Base-by-base conservation (phyloP, 1,284 basidiomycete species). In the Melampsora americana region DNA sequence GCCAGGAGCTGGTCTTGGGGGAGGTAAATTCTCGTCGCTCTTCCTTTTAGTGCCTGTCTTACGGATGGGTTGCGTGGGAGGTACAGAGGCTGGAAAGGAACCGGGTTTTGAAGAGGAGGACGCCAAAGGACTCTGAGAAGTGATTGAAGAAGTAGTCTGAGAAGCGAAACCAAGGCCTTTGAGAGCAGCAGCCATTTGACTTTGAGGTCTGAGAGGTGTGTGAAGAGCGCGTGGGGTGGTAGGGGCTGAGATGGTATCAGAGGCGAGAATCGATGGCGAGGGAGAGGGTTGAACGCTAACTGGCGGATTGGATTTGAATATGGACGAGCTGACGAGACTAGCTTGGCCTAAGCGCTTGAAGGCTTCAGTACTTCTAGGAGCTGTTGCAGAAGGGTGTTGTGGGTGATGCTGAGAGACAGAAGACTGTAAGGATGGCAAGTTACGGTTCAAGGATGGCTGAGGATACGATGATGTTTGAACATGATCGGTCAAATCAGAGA, bases 181-280 rank as follows among this genome's bases (percentile, higher is more conserved):
- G 28, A 75, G 30, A 50, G 73, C 73, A 35, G 66, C 65, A n/a
- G 73, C 73, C 73, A 75, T 75, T 62, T 75, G 73, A 68, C 66
- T 68, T 18, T 67, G 65, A 16, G 59, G 53, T 18, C 73, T 64
- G n/a, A 46, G 59, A 46, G 65, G 73, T 42, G 65, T 68, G 26
- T 61, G 60, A 20, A 42, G 56, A 28, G 66, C n/a, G 11, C 35
- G 30, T 18, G 35, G 46, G 28, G 65, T 67, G 20, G 4, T 18
- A 18, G 60, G 60, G 28, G 23, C 30, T 62, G 60, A 26, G 23
- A 20, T 23, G 16, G 28, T 16, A 35, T 26, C 16, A n/a, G 18
- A 28, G 30, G 30, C 20, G 32, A 39, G 7, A 26, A n/a, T 42
- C 11, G 64, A 44, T 12, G 64, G 56, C 23, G 66, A 48, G 16